phyloP scores from a whole-genome alignment of 2,329 filamentous ascomycete genomes.

The Xylariales sp. region DNA sequence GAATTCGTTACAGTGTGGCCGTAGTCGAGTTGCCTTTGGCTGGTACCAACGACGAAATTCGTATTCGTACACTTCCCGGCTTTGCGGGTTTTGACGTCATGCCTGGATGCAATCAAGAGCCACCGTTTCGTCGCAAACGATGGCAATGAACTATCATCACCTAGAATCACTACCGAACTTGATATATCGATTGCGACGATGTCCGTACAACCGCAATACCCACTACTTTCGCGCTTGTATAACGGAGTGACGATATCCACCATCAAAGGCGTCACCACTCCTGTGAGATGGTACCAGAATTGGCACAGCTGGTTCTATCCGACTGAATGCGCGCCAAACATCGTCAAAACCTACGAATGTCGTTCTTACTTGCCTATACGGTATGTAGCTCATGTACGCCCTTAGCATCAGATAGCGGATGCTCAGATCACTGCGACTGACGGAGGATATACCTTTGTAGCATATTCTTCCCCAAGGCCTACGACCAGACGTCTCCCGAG shows the following conservation, averaged over 20 bases:
- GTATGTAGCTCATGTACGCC: slow-evolving; percentile 15
- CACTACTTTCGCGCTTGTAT: not conserved
- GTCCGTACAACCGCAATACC: not conserved
- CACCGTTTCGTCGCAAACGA: no score
- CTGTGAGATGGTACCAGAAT: not conserved
- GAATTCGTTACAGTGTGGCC: no score
- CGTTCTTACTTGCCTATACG: slow-evolving; percentile 29
- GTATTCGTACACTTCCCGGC: no score
- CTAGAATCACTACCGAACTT: no score
- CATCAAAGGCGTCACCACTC: not conserved
- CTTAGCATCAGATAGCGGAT: not conserved
- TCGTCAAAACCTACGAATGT: slow-evolving; percentile 30
- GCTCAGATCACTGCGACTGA: not conserved
- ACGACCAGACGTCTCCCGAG: slow-evolving; percentile 21
- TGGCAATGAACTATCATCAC: no score
- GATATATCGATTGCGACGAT: not conserved
- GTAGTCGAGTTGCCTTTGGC: no score
- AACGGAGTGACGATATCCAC: slow-evolving; percentile 3
- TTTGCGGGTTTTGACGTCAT: no score
- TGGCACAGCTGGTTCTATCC: slow-evolving; percentile 6
- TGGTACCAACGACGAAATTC: no score
- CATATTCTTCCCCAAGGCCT: slow-evolving; percentile 30
- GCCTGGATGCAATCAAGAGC: no score
- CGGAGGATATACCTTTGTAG: slow-evolving; percentile 9
- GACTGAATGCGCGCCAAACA: slow-evolving; percentile 18